Base-by-base conservation (phyloP, 2,329 filamentous ascomycete genomes). In the Fusarium sp. region DNA sequence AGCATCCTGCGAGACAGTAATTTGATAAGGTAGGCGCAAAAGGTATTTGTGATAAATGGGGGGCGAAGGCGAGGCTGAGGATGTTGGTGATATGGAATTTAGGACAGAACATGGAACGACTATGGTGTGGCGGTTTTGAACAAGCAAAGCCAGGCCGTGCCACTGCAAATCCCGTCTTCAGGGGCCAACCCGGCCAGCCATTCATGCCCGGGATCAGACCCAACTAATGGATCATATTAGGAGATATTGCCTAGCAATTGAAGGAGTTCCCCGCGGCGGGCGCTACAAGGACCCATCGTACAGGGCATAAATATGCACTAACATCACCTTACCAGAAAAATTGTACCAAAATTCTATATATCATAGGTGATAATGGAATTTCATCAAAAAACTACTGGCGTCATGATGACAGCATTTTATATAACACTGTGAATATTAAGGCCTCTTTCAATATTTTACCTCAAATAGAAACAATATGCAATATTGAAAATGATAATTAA, bases 1-100 rank as follows among this genome's bases (percentile, higher is more conserved):
- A 35, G 47, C 35, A 38, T 32, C 30, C 54, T 30, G 18, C 52
- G 43, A 61, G 43, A 33, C 59, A 60, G 50, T 35, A 54, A 28
- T 18, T 23, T 25, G 23, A 54, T 47, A 23, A 35, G 49, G n/a
- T 52, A 61, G 38, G 28, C 35, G 56, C 49, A 46, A 49, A 23
- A 38, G 47, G 52, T 30, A 32, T 58, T 43, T 38, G 73, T 63
- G 57, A 61, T 38, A 59, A 54, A 40, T 44, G 35, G 43, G 30
- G 35, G 37, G 57, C 52, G 38, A 63, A 43, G 50, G 61, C 44
- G 69, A 74, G 56, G 35, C 58, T 74, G 53, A 74, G 42, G 35
- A 72, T 64, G 67, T 60, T 74, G 67, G 57, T 49, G 57, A 69
- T 69, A n/a, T 33, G 54, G 42, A 57, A 46, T 58, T 72, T 74